Percentiles rank a stretch among this genome's conserved stretches.
Evolutionary conservation across 768 basidiomycete species (phyloP).

Genomic region (Calocera cornea): DNA sequence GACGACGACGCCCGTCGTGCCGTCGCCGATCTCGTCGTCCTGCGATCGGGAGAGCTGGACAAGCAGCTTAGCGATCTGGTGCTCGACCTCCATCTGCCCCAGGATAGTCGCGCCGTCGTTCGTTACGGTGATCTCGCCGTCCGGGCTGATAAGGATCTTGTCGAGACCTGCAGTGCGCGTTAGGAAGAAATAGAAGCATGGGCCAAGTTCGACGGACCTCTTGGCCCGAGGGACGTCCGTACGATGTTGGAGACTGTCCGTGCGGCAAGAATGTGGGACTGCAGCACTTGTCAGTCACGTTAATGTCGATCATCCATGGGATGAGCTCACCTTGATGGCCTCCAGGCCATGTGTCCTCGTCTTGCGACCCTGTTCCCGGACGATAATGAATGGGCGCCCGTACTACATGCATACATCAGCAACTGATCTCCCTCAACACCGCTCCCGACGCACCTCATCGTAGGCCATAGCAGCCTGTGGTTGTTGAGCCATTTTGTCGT

Average conservation of each 20-base stretch:
- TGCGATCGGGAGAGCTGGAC: constrained; percentile 95
- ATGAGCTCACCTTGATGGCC: constrained; percentile 70
- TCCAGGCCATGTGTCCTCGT: constrained; percentile 83
- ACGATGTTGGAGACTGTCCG: constrained; percentile 88
- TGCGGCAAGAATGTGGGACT: constrained; percentile 95
- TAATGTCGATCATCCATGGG: background rate
- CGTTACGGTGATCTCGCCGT: constrained; percentile 98
- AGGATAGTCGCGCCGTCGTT: constrained; percentile 99
- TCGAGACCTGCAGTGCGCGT: constrained; percentile 52
- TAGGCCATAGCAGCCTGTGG: background rate
- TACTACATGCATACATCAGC: constrained; percentile 37
- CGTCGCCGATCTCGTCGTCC: constrained; percentile 99
- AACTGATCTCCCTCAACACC: background rate
- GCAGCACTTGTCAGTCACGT: constrained; percentile 4
- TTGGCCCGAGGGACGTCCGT: constrained; percentile 84
- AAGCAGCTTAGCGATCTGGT: constrained; percentile 95
- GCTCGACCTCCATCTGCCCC: constrained; percentile 97
- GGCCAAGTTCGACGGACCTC: constrained; percentile 42
- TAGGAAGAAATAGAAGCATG: background rate
- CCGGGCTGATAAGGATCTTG: constrained; percentile 88
- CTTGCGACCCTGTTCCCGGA: constrained; percentile 85
- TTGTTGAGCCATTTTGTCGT: constrained; percentile 5
- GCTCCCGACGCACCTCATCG: background rate
- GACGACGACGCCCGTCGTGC: constrained; percentile 97
- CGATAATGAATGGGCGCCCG: constrained; percentile 93